Evolutionary conservation across 768 basidiomycete species (phyloP).

Genomic region (Vishniacozyma victoriae): DNA sequence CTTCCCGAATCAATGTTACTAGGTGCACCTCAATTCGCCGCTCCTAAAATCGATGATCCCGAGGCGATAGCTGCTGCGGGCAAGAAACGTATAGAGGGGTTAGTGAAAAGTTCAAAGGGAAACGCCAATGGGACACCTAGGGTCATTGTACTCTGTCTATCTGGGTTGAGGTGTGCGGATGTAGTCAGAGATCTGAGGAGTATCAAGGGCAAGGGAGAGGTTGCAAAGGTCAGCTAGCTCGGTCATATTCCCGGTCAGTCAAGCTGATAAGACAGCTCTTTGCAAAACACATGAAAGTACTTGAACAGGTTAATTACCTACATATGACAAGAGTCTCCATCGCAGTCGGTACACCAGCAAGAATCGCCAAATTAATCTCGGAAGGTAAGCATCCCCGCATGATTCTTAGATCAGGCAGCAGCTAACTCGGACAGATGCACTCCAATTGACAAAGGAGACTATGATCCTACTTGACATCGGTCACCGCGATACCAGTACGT

Average conservation of each 20-base stretch:
- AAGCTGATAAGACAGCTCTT: slow-evolving; percentile 70
- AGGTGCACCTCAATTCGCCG: slow-evolving; percentile 48
- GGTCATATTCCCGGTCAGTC: too few species aligned
- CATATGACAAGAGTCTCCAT: slow-evolving; percentile 76
- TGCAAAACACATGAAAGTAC: slow-evolving; percentile 85
- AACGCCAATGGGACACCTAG: slow-evolving; percentile 69
- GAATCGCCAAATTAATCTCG: slow-evolving; percentile 70
- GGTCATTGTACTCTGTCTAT: slow-evolving; percentile 72
- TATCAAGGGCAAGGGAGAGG: slow-evolving; percentile 70
- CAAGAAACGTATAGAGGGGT: slow-evolving; percentile 56
- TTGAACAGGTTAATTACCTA: slow-evolving; percentile 79
- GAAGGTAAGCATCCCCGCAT: slow-evolving; percentile 43
- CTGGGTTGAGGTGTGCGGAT: slow-evolving; percentile 89
- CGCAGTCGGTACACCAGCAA: slow-evolving; percentile 86
- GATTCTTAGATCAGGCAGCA: background rate
- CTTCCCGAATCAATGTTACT: slow-evolving; percentile 52
- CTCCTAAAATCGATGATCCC: slow-evolving; percentile 51
- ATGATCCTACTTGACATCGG: slow-evolving; percentile 31
- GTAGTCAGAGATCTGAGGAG: slow-evolving; percentile 53
- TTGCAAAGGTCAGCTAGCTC: slow-evolving; percentile 71
- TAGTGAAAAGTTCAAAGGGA: slow-evolving; percentile 66
- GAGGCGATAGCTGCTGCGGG: slow-evolving; percentile 4
- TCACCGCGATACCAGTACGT: slow-evolving; percentile 37
- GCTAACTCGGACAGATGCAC: slow-evolving; percentile 12
- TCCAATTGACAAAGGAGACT: slow-evolving; percentile 33